Percentiles rank a stretch among this genome's conserved stretches.
Conservation (phyloP, 1,284 basidiomycete species). For the Puccinia polysora region DNA sequence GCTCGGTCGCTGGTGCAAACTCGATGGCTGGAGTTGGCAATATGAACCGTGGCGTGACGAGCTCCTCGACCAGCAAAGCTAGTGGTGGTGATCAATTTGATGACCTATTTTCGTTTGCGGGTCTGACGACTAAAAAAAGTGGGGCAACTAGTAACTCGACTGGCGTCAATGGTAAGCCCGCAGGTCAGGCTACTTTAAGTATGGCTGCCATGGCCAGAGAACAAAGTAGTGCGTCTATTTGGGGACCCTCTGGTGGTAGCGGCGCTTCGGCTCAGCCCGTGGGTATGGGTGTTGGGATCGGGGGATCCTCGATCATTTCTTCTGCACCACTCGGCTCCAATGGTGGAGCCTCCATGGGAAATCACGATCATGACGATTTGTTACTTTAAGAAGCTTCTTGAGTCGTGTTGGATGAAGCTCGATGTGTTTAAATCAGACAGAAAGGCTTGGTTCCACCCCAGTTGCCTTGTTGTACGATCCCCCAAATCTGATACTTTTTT, state of each 20-base stretch:
- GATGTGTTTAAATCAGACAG: neutral
- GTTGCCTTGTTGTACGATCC: neutral
- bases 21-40: neutral
- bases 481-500: no score
- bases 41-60: neutral
- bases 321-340: neutral
- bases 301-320: neutral
- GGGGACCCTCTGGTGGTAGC: constrained; percentile 2
- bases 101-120: constrained; percentile 39
- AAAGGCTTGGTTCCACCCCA: neutral
- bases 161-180: neutral
- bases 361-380: constrained; percentile 27
- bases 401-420: no score
- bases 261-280: neutral
- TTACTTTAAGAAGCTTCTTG: constrained; percentile 19
- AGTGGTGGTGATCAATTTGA: constrained; percentile 24
- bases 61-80: constrained; percentile 4
- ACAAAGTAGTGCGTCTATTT: constrained; percentile 43
- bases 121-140: constrained; percentile 9
- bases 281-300: neutral
- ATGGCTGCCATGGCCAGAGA: constrained; percentile 41
- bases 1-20: neutral
- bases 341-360: constrained; percentile 5
- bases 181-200: constrained; percentile 9
- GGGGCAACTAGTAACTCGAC: neutral